Percentiles rank a stretch among this genome's conserved stretches.
phyloP scores from a whole-genome alignment of 495 filamentous ascomycete genomes.

The Paragyromitra xinjiangensis region DNA sequence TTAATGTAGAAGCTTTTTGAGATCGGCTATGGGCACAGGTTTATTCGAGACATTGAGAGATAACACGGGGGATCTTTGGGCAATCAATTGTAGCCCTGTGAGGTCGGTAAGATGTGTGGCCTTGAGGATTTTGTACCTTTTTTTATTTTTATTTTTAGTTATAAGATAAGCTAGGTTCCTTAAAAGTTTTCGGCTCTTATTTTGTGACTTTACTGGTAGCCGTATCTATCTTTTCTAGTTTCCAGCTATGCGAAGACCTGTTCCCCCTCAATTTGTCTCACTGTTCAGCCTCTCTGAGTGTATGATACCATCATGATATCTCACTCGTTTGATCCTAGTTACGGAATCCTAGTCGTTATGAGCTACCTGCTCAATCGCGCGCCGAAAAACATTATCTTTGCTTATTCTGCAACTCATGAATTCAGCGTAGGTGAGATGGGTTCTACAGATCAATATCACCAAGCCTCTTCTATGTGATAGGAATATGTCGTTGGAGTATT shows the following conservation, averaged over 20 bases:
- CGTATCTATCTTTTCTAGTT: neutral
- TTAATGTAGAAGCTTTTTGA: slow-evolving; percentile 8
- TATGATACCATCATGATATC: slow-evolving; percentile 21
- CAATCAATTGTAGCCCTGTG: slow-evolving; percentile 10
- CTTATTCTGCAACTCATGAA: neutral
- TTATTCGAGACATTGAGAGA: slow-evolving; percentile 18
- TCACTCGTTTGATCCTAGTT: slow-evolving; percentile 24
- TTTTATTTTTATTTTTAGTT: neutral
- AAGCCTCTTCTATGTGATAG: neutral
- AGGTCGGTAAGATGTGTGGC: neutral
- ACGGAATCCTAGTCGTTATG: neutral
- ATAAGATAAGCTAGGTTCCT: neutral
- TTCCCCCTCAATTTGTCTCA: neutral
- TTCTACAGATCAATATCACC: neutral
- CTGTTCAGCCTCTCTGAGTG: slow-evolving; percentile 5
- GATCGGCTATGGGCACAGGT: slow-evolving; percentile 19
- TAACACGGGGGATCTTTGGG: slow-evolving; percentile 15
- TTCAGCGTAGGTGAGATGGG: neutral
- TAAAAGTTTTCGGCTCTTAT: too few relatives aligned
- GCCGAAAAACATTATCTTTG: neutral
- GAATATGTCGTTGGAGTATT: neutral
- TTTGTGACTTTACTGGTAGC: neutral
- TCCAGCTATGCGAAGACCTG: neutral
- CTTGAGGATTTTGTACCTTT: neutral
- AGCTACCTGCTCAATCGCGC: neutral